These are phyloP conservation scores for Cercospora sp. DNA, from an alignment of 2,329 filamentous ascomycete species.

Conservation along the genomic window DNA sequence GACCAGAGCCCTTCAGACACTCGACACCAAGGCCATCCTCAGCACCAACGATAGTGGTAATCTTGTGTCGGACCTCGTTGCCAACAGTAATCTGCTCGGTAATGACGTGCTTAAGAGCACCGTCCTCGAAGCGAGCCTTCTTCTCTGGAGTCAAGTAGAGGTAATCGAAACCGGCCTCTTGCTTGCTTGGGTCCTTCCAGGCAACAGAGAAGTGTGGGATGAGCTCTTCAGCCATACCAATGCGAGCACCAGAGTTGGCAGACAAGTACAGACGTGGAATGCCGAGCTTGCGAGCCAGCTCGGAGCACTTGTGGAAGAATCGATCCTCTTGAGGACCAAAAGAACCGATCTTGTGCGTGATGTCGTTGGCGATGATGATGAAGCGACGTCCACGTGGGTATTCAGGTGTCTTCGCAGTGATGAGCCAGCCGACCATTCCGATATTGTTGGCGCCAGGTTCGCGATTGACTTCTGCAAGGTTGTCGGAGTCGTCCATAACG, in stretches of 20 bases:
- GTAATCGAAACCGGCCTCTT: constrained; percentile 92
- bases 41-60: constrained; percentile 86
- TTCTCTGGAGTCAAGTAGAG: constrained; percentile 86
- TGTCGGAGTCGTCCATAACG: constrained; percentile 91
- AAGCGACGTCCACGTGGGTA: constrained; percentile 91
- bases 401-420: constrained; percentile 91
- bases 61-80: constrained; percentile 89
- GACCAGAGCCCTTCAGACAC: constrained; percentile 92
- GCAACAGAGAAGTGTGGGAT: constrained; percentile 97
- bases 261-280: constrained; percentile 97
- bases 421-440: constrained; percentile 98
- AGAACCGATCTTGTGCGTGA: constrained; percentile 97
- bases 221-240: constrained; percentile 93
- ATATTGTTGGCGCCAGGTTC: constrained; percentile 94
- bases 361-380: constrained; percentile 97
- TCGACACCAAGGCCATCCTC: constrained; percentile 98
- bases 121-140: constrained; percentile 83
- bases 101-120: constrained; percentile 72
- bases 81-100: constrained; percentile 84
- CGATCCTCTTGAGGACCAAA: constrained; percentile 96
- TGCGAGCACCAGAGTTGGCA: constrained; percentile 96
- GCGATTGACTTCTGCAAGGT: constrained; percentile 86
- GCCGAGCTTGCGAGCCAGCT: constrained; percentile 87
- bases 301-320: constrained; percentile 99
- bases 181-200: constrained; percentile 83